Evolutionary conservation across 768 basidiomycete species (phyloP).

Genomic region (Saitozyma sp.): DNA sequence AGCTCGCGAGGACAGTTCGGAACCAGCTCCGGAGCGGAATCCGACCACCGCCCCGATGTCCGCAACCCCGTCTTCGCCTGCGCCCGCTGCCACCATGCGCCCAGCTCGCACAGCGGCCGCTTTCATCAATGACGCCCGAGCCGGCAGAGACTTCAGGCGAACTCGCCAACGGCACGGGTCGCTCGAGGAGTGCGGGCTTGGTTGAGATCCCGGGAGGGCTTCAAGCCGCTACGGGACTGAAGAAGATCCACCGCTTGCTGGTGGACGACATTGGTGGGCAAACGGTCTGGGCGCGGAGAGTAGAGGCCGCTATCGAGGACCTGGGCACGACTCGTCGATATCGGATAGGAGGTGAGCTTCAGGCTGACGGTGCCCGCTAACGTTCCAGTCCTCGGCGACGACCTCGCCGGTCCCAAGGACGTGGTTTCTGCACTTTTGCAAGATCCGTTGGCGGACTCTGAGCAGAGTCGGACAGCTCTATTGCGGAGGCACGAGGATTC

Average conservation of each 20-base stretch:
- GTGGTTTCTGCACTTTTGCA: conserved; percentile 42
- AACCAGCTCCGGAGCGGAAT: no score
- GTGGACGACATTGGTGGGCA: conserved; percentile 39
- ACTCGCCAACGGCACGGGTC: no score
- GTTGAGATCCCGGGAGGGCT: background rate
- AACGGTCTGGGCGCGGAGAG: conserved; percentile 27
- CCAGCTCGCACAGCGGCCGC: no score
- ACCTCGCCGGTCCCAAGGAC: conserved; percentile 26
- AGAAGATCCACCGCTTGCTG: conserved; percentile 10
- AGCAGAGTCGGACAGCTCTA: background rate
- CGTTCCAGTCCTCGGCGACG: conserved; percentile 34
- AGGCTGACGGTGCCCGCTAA: background rate
- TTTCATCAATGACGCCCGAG: no score
- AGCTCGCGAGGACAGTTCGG: no score
- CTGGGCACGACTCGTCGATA: conserved; percentile 7
- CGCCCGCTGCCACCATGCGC: no score
- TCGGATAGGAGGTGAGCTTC: conserved; percentile 20
- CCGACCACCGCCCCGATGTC: no score
- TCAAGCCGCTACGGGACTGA: background rate
- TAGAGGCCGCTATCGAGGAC: conserved; percentile 21
- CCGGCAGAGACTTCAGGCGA: no score
- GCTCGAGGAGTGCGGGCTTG: background rate
- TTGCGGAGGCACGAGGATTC: conserved; percentile 17
- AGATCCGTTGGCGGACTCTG: conserved; percentile 40
- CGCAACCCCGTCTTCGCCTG: no score